These are phyloP conservation scores for Areca catechu DNA, from an alignment of 176 grass and related monocot genomes.

Conservation along the genomic window DNA sequence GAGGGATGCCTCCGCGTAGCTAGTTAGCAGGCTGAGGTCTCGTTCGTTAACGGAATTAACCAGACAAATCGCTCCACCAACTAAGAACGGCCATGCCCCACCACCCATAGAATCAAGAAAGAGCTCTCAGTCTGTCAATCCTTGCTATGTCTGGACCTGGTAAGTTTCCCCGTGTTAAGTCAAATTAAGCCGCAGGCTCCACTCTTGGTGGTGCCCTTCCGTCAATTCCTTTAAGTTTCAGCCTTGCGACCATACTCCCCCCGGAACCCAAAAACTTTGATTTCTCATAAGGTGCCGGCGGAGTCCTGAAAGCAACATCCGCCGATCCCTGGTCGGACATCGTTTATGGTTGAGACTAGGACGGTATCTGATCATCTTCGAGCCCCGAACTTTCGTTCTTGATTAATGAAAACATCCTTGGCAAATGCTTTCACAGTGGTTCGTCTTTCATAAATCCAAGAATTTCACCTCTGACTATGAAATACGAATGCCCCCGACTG, in stretches of 20 bases:
- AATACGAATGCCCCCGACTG: constrained; percentile 58
- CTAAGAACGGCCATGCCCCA: constrained; percentile 7
- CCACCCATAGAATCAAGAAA: no score
- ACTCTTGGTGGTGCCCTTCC: constrained; percentile 31
- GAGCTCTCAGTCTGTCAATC: constrained; percentile 40
- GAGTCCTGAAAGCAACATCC: constrained; percentile 40
- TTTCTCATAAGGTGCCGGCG: constrained; percentile 29
- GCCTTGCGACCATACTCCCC: constrained; percentile 34
- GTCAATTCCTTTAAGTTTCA: constrained; percentile 40
- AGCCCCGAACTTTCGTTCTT: constrained; percentile 62
- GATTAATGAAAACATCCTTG: constrained; percentile 75
- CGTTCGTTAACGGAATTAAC: constrained; percentile 64
- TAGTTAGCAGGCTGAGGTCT: constrained; percentile 70
- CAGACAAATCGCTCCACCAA: constrained; percentile 54
- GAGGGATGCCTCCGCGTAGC: no score
- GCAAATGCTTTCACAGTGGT: constrained; percentile 63
- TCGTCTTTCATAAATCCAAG: constrained; percentile 71
- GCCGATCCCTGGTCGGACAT: constrained; percentile 35
- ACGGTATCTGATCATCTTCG: constrained; percentile 62
- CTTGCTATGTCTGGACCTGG: constrained; percentile 42
- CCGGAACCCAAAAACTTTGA: constrained; percentile 32
- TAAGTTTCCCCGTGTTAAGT: constrained; percentile 46
- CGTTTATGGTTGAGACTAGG: constrained; percentile 59
- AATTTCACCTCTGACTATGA: constrained; percentile 77
- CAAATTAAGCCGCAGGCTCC: constrained; percentile 43